Evolutionary conservation across 176 grass and related monocot species (phyloP).

Genomic region (Neostapfia colusana): DNA sequence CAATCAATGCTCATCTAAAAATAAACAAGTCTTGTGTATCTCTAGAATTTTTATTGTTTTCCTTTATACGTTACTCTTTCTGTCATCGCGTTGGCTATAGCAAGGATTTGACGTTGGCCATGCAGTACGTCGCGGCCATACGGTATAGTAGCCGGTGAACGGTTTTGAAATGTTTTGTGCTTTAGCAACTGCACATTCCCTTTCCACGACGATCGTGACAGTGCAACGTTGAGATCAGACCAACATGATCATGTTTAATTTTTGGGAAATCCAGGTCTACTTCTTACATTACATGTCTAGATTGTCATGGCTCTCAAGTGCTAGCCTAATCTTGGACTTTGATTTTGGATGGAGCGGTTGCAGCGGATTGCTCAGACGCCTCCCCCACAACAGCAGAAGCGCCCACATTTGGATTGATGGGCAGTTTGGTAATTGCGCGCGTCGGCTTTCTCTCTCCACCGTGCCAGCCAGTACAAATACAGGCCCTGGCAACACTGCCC

Average conservation of each 20-base stretch:
- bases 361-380: no score
- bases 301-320: not conserved
- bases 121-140: not conserved
- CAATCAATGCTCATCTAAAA: not conserved
- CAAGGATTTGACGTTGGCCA: not conserved
- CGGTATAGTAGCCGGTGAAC: not conserved
- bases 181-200: not conserved
- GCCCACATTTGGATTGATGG: not conserved
- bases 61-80: not conserved
- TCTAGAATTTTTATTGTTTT: not conserved
- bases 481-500: constrained; percentile 30
- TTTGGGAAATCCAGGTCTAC: not conserved
- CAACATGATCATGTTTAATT: not conserved
- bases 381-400: not conserved
- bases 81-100: not conserved
- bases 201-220: not conserved
- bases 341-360: not conserved
- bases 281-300: not conserved
- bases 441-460: not conserved
- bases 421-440: not conserved
- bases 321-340: not conserved
- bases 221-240: not conserved
- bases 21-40: not conserved
- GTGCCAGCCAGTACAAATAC: constrained; percentile 18
- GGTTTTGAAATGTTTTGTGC: not conserved